Base-by-base conservation (phyloP, 164 flowering plant species). In the Berberis vulgaris region DNA sequence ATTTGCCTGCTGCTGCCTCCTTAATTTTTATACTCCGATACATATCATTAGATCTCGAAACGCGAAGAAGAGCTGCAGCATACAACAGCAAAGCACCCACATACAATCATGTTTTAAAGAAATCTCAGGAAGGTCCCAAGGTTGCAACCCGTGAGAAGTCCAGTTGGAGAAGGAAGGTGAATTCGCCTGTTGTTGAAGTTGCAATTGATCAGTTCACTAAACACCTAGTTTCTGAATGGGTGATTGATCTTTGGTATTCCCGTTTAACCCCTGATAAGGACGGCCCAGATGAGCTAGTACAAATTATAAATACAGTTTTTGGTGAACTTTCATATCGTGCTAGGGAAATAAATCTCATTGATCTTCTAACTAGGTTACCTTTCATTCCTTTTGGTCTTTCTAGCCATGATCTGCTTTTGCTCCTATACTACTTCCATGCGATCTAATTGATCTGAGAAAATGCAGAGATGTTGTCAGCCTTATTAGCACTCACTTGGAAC, bases 191-290 rank as follows among this genome's bases (percentile, higher is more conserved):
- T 62, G 98, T 88, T 67, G 99, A 95, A 80, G 84, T 80, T 58
- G 99, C 99, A 61, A 82, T 95, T 12, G 93, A 91, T 78, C 89
- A 85, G 54, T 84, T 95, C 68, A 84, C 91, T n/a, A 74, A 84
- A 66, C 99, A 86, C 75, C 64, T 95, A 43, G 76, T 89, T 64
- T 86, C 97, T 11, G 99, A 95, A 77, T 95, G 89, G 94, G 86
- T 95, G 69, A 82, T 89, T 49, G 86, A 88, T 83, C 93, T 95
- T 41, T 95, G 99, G 99, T 95, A 95, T 65, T 84, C 89, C 49
- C 86, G 86, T 41, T 50, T 95, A 71, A 91, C 98, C 9, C 92
- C 97, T 47, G 98, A 95, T 76, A 84, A 64, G 68, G 84, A 91
- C 71, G 98, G 84, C 68, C 99, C 99, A 26, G 98, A 95, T 78